Base-by-base conservation (phyloP, 2,329 filamentous ascomycete genomes). In the Graphiopsis chlorocephala region DNA sequence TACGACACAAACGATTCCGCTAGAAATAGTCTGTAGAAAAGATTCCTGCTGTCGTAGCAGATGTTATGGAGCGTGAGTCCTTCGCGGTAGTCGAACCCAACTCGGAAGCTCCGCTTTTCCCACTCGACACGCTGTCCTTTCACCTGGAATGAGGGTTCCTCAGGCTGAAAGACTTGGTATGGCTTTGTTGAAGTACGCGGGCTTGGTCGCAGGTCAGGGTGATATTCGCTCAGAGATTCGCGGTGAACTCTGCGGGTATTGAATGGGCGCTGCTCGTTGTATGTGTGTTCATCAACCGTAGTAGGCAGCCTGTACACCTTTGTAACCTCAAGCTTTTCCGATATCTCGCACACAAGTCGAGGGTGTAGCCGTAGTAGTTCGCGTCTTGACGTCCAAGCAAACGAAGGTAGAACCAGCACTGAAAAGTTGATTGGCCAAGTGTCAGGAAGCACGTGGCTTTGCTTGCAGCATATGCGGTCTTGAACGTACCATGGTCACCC, bases 51-150 rank as follows among this genome's bases (percentile, higher is more conserved):
- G 68, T 89, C 86, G 71, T 90, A 92, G 71, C 83, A 82, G n/a
- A 92, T 78, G 69, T 92, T 88, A 71, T 92, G 88, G 3, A 92
- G 80, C 2, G 90, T 88, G 8, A 86, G 84, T 10, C 90, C 89
- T 74, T 92, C 90, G 2, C 90, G 83, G 56, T 85, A 83, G 74
- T 88, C 91, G 78, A 90, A 90, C 35, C 85, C 84, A 2, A 93
- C 82, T 14, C 88, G 81, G 77, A 92, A 88, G 1, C 84, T 81
- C 80, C 80, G 82, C 69, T 81, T 81, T 70, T 82, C 78, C 80
- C 80, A 82, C 53, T 77, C 74, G 10, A 78, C 72, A 12, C 76
- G 67, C 15, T 75, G 76, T 20, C 77, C 76, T 25, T 78, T 71
- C 6, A 89, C 79, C 0, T 75, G 79, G 75, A 91, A 90, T 0